A percentile compares a stretch with the other conserved stretches of the same genome.
Evolutionary conservation across 768 basidiomycete species (phyloP).

Genomic region (Inosperma sp.): DNA sequence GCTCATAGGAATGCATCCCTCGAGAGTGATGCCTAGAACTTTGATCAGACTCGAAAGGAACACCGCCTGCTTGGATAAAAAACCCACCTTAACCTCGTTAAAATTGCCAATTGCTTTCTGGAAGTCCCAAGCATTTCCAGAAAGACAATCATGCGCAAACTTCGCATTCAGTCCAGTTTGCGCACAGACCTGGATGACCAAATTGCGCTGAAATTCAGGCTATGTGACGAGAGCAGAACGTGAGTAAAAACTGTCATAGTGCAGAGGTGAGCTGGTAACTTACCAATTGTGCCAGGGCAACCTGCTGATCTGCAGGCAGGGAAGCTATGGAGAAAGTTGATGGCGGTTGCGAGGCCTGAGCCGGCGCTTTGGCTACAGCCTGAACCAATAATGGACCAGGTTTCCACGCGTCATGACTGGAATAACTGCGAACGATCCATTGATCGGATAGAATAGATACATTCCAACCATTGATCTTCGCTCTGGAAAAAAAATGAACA

Average conservation of each 20-base stretch:
- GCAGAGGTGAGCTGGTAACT: too few relatives aligned
- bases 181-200: slow-evolving; percentile 66
- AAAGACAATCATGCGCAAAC: slow-evolving; percentile 81
- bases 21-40: slow-evolving; percentile 42
- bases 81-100: slow-evolving; percentile 77
- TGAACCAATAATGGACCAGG: slow-evolving; percentile 73
- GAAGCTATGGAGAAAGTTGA: slow-evolving; percentile 24
- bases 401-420: slow-evolving; percentile 74
- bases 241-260: too few relatives aligned
- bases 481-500: slow-evolving; percentile 38
- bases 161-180: slow-evolving; percentile 75
- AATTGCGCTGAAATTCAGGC: slow-evolving; percentile 65
- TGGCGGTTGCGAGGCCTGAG: slow-evolving; percentile 14
- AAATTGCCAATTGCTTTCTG: slow-evolving; percentile 80
- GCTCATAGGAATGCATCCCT: slow-evolving; percentile 58
- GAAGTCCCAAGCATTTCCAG: slow-evolving; percentile 81
- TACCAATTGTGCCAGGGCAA: slow-evolving; percentile 54
- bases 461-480: slow-evolving; percentile 82
- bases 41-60: slow-evolving; percentile 23
- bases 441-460: slow-evolving; percentile 88
- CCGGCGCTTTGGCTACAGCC: slow-evolving; percentile 32
- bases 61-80: neutral
- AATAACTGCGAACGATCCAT: slow-evolving; percentile 77
- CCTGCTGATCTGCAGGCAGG: slow-evolving; percentile 44
- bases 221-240: slow-evolving; percentile 25